Evolutionary conservation across 352 stramenopile genomes (phyloP).

Genomic region (Globisporangium mamillatum): DNA sequence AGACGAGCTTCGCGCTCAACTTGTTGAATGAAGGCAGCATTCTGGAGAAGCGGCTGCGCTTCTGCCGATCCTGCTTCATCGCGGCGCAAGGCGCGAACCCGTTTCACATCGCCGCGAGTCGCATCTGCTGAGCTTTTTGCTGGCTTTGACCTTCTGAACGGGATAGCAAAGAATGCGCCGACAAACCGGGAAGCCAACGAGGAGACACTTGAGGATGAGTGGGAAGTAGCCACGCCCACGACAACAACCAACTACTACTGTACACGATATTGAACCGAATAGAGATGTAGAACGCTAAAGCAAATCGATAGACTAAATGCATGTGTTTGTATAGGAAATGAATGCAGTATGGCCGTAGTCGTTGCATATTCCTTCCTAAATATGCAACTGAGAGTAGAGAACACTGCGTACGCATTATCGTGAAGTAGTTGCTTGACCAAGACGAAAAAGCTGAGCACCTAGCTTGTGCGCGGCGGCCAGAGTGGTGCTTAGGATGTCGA

Average conservation of each 20-base stretch:
- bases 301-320: not conserved
- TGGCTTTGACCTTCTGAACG: too few species aligned
- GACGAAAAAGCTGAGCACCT: too few species aligned
- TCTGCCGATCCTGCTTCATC: constrained; percentile 21
- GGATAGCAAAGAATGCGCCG: too few species aligned
- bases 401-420: too few species aligned
- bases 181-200: too few species aligned
- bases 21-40: constrained; percentile 15
- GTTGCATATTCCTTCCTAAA: too few species aligned
- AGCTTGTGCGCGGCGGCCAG: too few species aligned
- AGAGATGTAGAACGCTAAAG: not conserved
- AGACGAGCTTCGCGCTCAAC: constrained; percentile 18
- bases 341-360: too few species aligned
- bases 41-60: constrained; percentile 15
- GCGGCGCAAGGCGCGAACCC: constrained; percentile 11
- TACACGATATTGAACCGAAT: not conserved
- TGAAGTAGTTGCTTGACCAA: too few species aligned
- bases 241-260: not conserved
- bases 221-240: not conserved
- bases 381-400: too few species aligned
- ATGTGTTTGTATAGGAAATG: not conserved
- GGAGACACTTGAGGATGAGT: too few species aligned
- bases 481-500: too few species aligned
- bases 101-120: constrained; percentile 14
- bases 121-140: constrained; percentile 1